Conservation (phyloP, 805 yeast genomes). For the Torulaspora franciscae region DNA sequence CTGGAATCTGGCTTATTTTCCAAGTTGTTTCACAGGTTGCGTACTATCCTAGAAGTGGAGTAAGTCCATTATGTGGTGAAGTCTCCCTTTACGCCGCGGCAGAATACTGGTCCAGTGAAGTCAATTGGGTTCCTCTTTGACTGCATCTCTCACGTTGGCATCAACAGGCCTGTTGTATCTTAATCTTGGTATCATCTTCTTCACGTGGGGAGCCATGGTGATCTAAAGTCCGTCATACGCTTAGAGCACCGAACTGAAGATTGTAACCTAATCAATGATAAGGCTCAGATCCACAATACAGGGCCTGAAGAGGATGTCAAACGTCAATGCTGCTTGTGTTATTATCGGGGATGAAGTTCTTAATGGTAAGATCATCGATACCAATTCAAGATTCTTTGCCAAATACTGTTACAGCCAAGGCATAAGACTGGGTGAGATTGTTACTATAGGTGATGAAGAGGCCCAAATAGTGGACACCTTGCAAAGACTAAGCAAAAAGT, state of each 20-base stretch:
- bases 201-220: too few relatives aligned
- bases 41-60: too few relatives aligned
- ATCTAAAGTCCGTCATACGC: background rate
- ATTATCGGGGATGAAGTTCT: constrained; percentile 83
- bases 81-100: too few relatives aligned
- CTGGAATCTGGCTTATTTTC: too few relatives aligned
- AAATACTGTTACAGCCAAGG: constrained; percentile 63
- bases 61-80: too few relatives aligned
- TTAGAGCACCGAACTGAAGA: background rate
- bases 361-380: constrained; percentile 77
- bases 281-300: constrained; percentile 1
- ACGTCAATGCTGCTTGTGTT: constrained; percentile 34
- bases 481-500: constrained; percentile 40
- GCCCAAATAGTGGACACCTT: constrained; percentile 56
- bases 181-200: too few relatives aligned
- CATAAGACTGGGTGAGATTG: constrained; percentile 58
- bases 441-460: constrained; percentile 74
- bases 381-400: constrained; percentile 71
- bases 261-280: constrained; percentile 1
- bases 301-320: constrained; percentile 18
- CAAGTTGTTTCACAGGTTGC: too few relatives aligned
- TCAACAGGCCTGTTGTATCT: too few relatives aligned
- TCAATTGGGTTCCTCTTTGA: too few relatives aligned
- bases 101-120: too few relatives aligned
- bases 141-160: too few relatives aligned